These are phyloP conservation scores for Calonectria leucothoes DNA, from an alignment of 2,329 filamentous ascomycete species.

Conservation along the genomic window DNA sequence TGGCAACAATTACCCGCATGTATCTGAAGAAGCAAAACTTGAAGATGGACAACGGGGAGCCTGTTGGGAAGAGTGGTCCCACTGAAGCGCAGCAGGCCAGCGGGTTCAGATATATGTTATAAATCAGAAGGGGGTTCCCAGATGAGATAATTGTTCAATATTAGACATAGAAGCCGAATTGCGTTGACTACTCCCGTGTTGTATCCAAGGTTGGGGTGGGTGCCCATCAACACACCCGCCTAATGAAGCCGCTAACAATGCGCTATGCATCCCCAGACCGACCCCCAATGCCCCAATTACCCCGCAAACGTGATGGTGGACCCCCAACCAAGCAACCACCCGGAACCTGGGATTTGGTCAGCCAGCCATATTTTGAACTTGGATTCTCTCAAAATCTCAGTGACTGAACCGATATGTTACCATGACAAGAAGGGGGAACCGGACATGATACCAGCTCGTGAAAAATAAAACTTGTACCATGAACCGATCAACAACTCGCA, in stretches of 20 bases:
- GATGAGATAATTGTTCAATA: background rate
- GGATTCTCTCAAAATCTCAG: background rate
- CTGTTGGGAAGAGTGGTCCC: background rate
- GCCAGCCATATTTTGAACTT: background rate
- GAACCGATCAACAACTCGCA: background rate
- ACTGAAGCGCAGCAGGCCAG: constrained; percentile 1
- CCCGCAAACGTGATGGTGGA: background rate
- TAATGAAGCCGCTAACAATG: background rate
- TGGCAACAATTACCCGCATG: background rate
- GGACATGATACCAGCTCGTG: background rate
- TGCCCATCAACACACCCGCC: background rate
- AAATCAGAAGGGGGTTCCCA: background rate
- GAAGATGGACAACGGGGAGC: background rate
- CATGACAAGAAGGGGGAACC: background rate
- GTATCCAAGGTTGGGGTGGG: background rate
- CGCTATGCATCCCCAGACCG: background rate
- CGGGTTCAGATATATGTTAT: background rate
- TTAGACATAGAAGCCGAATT: background rate
- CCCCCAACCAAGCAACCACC: background rate
- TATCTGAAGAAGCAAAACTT: background rate
- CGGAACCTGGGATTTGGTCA: background rate
- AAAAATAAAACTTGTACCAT: background rate
- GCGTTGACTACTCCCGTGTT: background rate
- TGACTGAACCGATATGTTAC: background rate
- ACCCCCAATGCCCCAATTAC: background rate